Evolutionary conservation across 176 grass and related monocot species (phyloP), one percentile per base, ranked within the genome.

Genomic region (Zoysia pacifica): DNA sequence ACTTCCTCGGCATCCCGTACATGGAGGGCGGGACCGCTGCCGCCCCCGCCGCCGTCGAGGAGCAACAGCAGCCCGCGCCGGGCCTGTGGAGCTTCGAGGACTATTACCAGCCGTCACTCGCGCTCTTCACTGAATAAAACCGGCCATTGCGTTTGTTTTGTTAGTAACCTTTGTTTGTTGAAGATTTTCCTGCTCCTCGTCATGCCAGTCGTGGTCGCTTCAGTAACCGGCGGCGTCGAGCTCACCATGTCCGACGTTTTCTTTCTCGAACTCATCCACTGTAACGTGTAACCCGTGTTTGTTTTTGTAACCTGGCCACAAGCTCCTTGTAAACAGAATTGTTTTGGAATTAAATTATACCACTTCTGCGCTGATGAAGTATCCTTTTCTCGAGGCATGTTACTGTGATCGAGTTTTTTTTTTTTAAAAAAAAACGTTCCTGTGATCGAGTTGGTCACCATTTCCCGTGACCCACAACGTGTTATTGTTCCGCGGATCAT

Each of bases 1-100:
- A 76, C 80, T 98, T 98, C 68, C 90, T 91, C 18, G 90, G 88
- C 52, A 81, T 98, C 51, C 92, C 92, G 0, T 98, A 93, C 86
- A 98, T 98, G 96, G 90, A 98, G 65, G 92, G 96, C 67, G 84
- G 73, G 1, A 37, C 11, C 9, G 41, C 45, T 0, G 58, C 48
- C 6, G 66, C 59, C 2, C 3, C 48, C 9, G 54, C 11, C 12
- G 58, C 11, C 20, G 77, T 4, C 15, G 75, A 83, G 19, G 89
- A 78, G 67, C 38, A 48, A 62, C 69, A 50, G 12, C 81, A 6
- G 13, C 19, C 42, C 2, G 50, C 54, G 66, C 73, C 79, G 4
- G 44, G 70, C 77, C 89, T 91, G 0, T 94, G 92, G 92, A 89
- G 82, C 87, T 94, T 91, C 83, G 92, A 94, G 0, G 86, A 94